Conservation (phyloP, 768 basidiomycete genomes). For the Nevesoporus exiguus region DNA sequence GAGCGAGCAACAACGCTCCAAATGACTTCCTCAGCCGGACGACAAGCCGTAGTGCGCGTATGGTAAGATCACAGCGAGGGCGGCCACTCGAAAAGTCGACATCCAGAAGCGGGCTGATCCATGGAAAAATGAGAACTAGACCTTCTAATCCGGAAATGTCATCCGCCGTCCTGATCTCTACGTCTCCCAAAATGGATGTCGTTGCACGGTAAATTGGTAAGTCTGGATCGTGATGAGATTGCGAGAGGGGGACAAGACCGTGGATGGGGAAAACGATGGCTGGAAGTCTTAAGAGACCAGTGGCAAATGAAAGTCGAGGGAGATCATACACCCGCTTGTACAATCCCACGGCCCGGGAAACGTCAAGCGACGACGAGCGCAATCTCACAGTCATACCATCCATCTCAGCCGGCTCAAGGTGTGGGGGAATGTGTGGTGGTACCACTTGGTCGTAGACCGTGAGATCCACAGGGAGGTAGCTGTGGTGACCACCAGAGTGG, state of each 20-base stretch:
- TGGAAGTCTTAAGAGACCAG: neutral
- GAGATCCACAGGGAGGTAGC: constrained; percentile 6
- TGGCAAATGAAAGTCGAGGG: neutral
- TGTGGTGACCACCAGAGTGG: neutral
- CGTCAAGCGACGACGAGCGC: neutral
- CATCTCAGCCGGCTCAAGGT: neutral
- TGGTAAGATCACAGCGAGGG: neutral
- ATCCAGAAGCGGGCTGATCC: neutral
- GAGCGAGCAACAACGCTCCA: neutral
- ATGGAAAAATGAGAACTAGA: neutral
- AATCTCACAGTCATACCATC: neutral
- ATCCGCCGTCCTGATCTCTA: neutral
- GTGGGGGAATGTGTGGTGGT: neutral
- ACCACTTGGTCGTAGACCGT: neutral
- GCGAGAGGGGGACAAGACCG: neutral
- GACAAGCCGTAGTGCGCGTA: neutral
- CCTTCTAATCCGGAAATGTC: neutral
- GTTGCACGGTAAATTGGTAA: neutral
- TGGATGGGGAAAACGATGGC: neutral
- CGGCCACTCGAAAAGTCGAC: neutral
- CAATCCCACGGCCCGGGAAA: neutral
- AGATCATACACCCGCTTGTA: neutral
- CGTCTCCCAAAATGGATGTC: neutral
- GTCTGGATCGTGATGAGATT: no score
- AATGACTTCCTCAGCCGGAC: neutral